Evolutionary conservation across 805 yeast species (phyloP).

Genomic region (Starmerella bombicola): DNA sequence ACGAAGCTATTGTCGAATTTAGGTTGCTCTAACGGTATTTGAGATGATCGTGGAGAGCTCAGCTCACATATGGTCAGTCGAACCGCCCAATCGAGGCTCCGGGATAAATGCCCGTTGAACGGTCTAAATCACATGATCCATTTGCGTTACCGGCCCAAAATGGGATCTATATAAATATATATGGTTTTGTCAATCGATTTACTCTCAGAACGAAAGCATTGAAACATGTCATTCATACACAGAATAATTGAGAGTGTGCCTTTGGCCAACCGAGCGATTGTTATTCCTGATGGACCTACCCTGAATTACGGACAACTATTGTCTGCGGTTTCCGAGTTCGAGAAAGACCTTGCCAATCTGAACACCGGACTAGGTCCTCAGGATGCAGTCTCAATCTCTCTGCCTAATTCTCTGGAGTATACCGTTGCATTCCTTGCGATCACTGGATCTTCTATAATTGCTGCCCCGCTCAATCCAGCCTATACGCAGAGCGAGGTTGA

Average conservation of each 20-base stretch:
- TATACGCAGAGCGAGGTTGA: slow-evolving; percentile 51
- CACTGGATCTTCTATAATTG: slow-evolving; percentile 44
- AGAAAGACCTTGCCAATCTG: slow-evolving; percentile 30
- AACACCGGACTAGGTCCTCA: slow-evolving; percentile 26
- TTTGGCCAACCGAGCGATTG: slow-evolving; percentile 22
- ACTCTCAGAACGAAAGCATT: no score
- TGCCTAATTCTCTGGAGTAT: slow-evolving; percentile 51
- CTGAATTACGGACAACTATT: slow-evolving; percentile 37
- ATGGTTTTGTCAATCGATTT: no score
- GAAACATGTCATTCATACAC: slow-evolving; percentile 19
- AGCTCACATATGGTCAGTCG: no score
- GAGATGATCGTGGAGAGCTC: no score
- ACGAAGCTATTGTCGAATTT: no score
- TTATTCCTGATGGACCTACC: slow-evolving; percentile 36
- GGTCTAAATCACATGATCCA: no score
- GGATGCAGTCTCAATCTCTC: slow-evolving; percentile 44
- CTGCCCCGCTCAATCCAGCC: slow-evolving; percentile 57
- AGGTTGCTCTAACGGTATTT: no score
- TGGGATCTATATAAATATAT: no score
- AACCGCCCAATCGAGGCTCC: no score
- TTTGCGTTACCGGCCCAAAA: no score
- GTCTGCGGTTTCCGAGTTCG: slow-evolving; percentile 37
- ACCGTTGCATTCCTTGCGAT: slow-evolving; percentile 44
- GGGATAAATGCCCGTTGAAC: no score
- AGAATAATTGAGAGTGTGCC: slow-evolving; percentile 15